Base-by-base conservation (phyloP, 345 rosid species). In the Lumnitzera littorea region DNA sequence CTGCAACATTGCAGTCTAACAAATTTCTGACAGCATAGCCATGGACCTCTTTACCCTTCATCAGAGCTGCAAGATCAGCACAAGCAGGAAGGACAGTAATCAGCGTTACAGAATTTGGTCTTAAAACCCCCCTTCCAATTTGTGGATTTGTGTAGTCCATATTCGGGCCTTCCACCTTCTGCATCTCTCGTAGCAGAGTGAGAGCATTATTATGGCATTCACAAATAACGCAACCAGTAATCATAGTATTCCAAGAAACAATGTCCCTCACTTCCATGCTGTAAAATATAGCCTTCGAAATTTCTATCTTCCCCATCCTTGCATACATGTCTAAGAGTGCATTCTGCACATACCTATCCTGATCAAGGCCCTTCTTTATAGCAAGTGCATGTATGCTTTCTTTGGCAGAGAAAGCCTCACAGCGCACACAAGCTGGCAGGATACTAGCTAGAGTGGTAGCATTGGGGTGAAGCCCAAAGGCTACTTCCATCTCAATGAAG, bases 241-340 rank as follows among this genome's bases (percentile, higher is more conserved):
- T 85, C 81, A 89, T 75, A 24, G 96, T 89, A 82, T 89, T 92
- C 94, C 96, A 89, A 14, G 97, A 84, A 59, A 92, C 91, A 57
- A 79, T 56, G 63, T 89, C 91, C 79, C 73, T 87, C 53, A 55
- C 71, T 64, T 81, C 88, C 87, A 89, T 77, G 70, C 70, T 58
- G 65, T 78, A 60, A 24, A 89, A 92, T 70, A 92, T 82, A 24
- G 61, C 41, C 56, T 76, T 65, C 10, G 98, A 78, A 51, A 77
- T 74, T 47, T 78, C 73, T 24, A 82, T 68, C 70, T 77, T 77
- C 61, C 90, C 94, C 76, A 84, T 73, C 72, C 98, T 79, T 48
- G 82, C 75, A 66, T 92, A 89, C 90, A 87, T 81, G 71, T 92
- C 96, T 82, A 84, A 78, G 54, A 92, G 78, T 61, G 97, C 91